Conservation (phyloP, 2,329 filamentous ascomycete species). For the Fusarium dimerum region DNA sequence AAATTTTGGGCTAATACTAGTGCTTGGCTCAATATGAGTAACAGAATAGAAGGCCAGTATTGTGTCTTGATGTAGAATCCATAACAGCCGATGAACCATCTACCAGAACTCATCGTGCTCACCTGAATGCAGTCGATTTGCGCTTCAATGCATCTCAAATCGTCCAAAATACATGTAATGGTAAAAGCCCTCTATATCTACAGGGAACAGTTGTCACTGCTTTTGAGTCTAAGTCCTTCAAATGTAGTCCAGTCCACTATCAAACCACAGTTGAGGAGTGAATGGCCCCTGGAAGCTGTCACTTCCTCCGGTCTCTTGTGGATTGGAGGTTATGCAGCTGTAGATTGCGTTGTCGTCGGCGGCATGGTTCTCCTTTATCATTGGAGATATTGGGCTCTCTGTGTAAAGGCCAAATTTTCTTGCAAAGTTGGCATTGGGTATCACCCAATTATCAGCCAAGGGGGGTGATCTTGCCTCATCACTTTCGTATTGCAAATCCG, state of each 20-base stretch:
- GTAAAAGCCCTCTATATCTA: too few species aligned
- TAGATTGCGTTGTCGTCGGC: slow-evolving; percentile 44
- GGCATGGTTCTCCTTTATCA: slow-evolving; percentile 41
- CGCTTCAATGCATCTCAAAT: too few species aligned
- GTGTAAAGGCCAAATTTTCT: slow-evolving; percentile 42
- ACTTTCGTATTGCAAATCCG: background rate
- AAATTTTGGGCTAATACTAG: background rate
- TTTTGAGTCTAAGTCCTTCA: slow-evolving; percentile 25
- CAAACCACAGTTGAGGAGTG: slow-evolving; percentile 47
- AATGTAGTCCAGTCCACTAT: slow-evolving; percentile 45
- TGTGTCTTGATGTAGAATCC: too few species aligned
- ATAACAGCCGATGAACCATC: too few species aligned
- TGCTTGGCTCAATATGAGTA: too few species aligned
- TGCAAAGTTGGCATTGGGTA: slow-evolving; percentile 48
- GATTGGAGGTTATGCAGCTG: slow-evolving; percentile 30
- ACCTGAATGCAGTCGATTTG: too few species aligned
- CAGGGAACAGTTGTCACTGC: background rate
- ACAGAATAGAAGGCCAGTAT: too few species aligned
- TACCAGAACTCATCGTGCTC: too few species aligned
- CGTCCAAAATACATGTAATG: too few species aligned
- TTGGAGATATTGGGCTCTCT: slow-evolving; percentile 34
- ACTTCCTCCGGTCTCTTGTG: slow-evolving; percentile 30
- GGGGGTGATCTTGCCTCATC: slow-evolving; percentile 9
- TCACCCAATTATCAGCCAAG: slow-evolving; percentile 35
- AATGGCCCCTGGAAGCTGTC: slow-evolving; percentile 44